Base-by-base conservation (phyloP, 1,284 basidiomycete species). In the Malassezia brasiliensis region DNA sequence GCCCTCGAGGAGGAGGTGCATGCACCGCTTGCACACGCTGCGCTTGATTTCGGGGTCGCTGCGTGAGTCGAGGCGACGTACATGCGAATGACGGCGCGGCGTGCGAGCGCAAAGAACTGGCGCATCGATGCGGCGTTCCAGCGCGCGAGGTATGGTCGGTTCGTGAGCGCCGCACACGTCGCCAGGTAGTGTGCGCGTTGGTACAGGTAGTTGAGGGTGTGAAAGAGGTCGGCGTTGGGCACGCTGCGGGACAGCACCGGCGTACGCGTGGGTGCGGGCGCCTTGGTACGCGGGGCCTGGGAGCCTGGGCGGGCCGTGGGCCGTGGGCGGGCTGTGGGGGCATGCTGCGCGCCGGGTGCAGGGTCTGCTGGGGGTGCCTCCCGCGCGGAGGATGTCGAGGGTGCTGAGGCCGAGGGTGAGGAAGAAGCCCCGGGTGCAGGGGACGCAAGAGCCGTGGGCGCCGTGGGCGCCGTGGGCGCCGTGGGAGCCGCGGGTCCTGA, bases 221-320 rank as follows among this genome's bases (percentile, higher is more conserved):
- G 46, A 37, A 67, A 64, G 6, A 63, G 42, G 30, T 64, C 62
- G 8, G 61, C 61, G 12, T 62, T 47, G n/a, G 44, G 30, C 8
- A 56, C 31, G 10, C 36, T 35, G 17, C 46, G 46, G 15, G 14
- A 11, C 28, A 46, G 47, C 11, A 30, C 3, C 22, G 32, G 32
- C 6, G 32, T 14, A 11, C 32, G 32, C 8, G 11, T 10, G 32
- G 14, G n/a, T n/a, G n/a, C n/a, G n/a, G n/a, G n/a, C n/a, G n/a
- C n/a, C n/a, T n/a, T n/a, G n/a, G n/a, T n/a, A n/a, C n/a, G n/a
- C n/a, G n/a, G n/a, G n/a, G n/a, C n/a, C n/a, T n/a, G n/a, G n/a
- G n/a, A n/a, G n/a, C n/a, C n/a, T n/a, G n/a, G n/a, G n/a, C n/a
- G n/a, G n/a, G n/a, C n/a, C n/a, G n/a, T n/a, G n/a, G n/a, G n/a